Evolutionary conservation across 2,329 filamentous ascomycete species (phyloP), one percentile per base, ranked within the genome.

Genomic region (Paracoccidioides brasiliensis): DNA sequence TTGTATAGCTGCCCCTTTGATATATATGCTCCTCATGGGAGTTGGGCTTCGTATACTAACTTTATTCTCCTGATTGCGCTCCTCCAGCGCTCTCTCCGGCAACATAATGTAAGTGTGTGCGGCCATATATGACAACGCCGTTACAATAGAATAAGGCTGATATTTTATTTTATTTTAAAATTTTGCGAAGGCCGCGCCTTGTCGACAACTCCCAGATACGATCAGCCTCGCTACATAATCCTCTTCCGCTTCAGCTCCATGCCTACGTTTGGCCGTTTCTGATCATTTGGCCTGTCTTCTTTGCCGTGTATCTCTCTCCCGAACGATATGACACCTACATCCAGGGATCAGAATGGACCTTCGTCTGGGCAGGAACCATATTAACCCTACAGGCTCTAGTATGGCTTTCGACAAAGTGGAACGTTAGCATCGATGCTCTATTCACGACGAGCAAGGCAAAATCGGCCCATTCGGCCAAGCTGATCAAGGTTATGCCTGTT

Each of bases 331-430:
- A 95, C 62, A 85, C 84, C 68, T 84, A 97, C 75, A 94, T 98
- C 61, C 82, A 86, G 64, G 90, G 86, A n/a, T 84, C 86, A 64
- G 93, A 98, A 78, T 98, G 93, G 91, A 97, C 94, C 0, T 95
- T 95, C 69, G 88, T 98, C 60, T 98, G 88, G 84, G 81, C 86
- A 62, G 91, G 87, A 65, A 80, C 83, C 62, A 96, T 98, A 68
- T 78, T 94, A 69, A 95, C 90, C 9, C 67, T 86, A 56, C 94
- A 98, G 76, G 84, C 88, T 60, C 79, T 98, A 60, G 75, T 90
- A 63, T 98, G 93, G 91, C 80, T 98, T 59, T 91, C 87, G 75
- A 98, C 93, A 49, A 89, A 97, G 75, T 98, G 93, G 93, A 97
- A 88, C 67, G 89, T 98, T 69, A 84, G 90, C 67, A 76, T 97